A percentile compares a stretch with the other conserved stretches of the same genome.
phyloP scores from a whole-genome alignment of 106 monocot species.

The Phalaenopsis equestris region DNA sequence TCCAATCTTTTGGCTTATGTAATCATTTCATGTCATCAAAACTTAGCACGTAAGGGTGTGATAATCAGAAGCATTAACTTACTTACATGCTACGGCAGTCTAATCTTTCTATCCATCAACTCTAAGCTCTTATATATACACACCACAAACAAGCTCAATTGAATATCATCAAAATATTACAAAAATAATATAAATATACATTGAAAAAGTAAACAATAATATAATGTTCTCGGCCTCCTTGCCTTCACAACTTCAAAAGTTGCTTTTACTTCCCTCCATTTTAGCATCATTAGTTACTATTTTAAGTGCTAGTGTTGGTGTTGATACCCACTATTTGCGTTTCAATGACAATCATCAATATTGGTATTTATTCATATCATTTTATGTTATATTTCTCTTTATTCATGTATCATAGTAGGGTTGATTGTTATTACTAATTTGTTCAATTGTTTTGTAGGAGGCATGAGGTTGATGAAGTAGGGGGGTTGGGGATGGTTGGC shows the following conservation, averaged over 20 bases:
- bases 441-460: background rate
- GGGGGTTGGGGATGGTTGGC: constrained; percentile 47
- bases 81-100: background rate
- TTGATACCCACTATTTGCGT: no score
- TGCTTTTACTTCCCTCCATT: background rate
- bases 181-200: background rate
- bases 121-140: background rate
- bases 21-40: background rate
- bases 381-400: background rate
- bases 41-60: no score
- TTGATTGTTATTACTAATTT: background rate
- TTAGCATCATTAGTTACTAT: background rate
- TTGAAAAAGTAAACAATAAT: background rate
- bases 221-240: background rate
- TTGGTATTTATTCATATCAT: background rate
- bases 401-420: no score
- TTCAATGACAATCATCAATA: background rate
- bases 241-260: background rate
- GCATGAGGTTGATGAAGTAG: background rate
- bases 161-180: background rate
- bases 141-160: no score
- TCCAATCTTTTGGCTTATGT: background rate
- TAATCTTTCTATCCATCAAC: no score
- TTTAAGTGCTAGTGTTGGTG: background rate
- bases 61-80: background rate